Conservation (phyloP, 148 eudicot genomes). For the Diospyros kaki region DNA sequence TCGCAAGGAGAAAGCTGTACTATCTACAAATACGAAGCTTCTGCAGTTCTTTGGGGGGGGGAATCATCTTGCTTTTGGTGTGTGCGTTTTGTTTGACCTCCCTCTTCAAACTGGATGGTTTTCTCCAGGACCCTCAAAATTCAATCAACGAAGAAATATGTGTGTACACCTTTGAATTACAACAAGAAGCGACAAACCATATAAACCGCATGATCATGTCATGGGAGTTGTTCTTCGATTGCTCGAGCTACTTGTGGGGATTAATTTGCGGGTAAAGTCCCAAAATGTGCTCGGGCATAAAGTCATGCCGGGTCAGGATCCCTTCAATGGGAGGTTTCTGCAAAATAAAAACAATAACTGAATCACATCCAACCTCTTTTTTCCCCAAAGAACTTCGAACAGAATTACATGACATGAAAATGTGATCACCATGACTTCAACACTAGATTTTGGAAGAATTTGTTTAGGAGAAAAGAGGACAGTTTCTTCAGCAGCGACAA, state of each 20-base stretch:
- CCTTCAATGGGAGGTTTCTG: slow-evolving; percentile 69
- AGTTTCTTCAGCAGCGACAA: background rate
- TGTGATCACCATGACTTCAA: background rate
- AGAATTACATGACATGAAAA: background rate
- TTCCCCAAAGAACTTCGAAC: background rate
- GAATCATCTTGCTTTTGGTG: background rate
- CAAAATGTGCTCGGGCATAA: slow-evolving; percentile 60
- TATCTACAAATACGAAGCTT: background rate
- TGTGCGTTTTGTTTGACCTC: background rate
- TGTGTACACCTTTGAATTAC: background rate
- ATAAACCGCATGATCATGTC: background rate
- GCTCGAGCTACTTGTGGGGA: slow-evolving; percentile 26
- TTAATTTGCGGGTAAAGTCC: slow-evolving; percentile 50
- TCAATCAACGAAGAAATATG: background rate
- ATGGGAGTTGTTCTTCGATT: background rate
- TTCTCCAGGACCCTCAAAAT: background rate
- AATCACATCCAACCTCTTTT: too few relatives aligned
- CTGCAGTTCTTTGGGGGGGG: background rate
- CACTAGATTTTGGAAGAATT: background rate
- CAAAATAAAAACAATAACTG: slow-evolving; percentile 4
- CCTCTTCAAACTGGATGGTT: background rate
- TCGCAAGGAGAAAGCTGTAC: background rate
- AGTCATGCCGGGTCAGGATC: slow-evolving; percentile 68
- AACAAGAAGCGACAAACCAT: background rate
- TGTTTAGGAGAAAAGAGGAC: background rate